Evolutionary conservation across 2,329 filamentous ascomycete genomes (phyloP).

Genomic region (Diaporthe ampelina): DNA sequence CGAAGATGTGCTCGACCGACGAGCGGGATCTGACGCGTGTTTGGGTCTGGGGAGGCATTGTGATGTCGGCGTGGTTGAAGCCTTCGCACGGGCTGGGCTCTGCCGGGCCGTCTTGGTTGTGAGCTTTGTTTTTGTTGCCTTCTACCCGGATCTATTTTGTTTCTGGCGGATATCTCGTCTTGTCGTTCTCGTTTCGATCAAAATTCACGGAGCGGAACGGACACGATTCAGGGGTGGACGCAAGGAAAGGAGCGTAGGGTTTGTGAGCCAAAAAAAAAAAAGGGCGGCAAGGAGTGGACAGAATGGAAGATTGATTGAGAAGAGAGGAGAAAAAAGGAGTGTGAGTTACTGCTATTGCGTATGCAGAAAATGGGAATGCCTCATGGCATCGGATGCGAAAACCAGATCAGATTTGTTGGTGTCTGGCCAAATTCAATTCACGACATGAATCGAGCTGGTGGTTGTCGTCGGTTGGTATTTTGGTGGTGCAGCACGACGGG

Average conservation of each 20-base stretch:
- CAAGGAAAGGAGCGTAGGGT: background rate
- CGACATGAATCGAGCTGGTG: background rate
- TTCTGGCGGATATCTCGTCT: background rate
- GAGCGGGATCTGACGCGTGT: constrained; percentile 47
- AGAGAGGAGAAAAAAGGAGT: constrained; percentile 16
- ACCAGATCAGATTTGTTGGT: background rate
- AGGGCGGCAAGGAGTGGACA: constrained; percentile 13
- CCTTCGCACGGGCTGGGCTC: background rate
- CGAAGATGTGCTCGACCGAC: constrained; percentile 49
- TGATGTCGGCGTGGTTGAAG: constrained; percentile 33
- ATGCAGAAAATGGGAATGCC: constrained; percentile 30
- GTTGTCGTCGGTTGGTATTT: background rate
- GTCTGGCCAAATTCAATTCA: constrained; percentile 2
- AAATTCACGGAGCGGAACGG: background rate
- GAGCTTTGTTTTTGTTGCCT: background rate
- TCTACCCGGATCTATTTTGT: background rate
- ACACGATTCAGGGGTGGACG: constrained; percentile 17
- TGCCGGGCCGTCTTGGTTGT: background rate
- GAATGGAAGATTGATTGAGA: background rate
- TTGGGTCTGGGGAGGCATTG: constrained; percentile 41
- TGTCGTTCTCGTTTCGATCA: constrained; percentile 1
- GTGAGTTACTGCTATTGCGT: constrained; percentile 28
- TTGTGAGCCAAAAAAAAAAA: background rate
- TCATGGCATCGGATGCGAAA: constrained; percentile 27
- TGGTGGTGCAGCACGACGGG: background rate